These are phyloP conservation scores for Rhizopus sp. DNA, from an alignment of 371 early-diverging fungal species.

Conservation along the genomic window DNA sequence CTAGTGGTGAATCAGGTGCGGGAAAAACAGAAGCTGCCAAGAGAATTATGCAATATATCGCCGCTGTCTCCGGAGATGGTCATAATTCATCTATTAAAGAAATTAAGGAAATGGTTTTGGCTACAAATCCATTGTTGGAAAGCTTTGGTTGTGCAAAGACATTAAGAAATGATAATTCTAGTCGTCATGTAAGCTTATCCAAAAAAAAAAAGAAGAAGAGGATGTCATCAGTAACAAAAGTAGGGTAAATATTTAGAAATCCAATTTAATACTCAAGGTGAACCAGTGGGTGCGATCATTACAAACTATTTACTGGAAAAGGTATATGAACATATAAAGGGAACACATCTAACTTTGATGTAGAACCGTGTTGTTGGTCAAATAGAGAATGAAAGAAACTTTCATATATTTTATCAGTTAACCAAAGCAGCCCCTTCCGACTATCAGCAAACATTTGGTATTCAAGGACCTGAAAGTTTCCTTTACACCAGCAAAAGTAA, in stretches of 20 bases:
- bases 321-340: conserved; percentile 40
- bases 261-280: conserved; percentile 90
- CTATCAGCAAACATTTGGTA: conserved; percentile 74
- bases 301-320: conserved; percentile 99
- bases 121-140: conserved; percentile 97
- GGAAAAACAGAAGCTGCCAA: conserved; percentile 96
- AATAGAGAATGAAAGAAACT: conserved; percentile 94
- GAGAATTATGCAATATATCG: conserved; percentile 96
- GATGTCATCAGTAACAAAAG: not conserved
- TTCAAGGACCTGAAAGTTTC: conserved; percentile 83
- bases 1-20: conserved; percentile 85
- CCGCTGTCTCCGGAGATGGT: conserved; percentile 85
- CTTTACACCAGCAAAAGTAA: conserved; percentile 74
- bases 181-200: conserved; percentile 83
- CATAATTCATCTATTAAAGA: conserved; percentile 80
- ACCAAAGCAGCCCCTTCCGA: conserved; percentile 76
- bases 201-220: not conserved
- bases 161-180: conserved; percentile 97
- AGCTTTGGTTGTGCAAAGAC: conserved; percentile 99
- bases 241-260: conserved; percentile 99
- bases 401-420: conserved; percentile 97
- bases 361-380: conserved; percentile 95
- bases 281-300: conserved; percentile 97
- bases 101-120: conserved; percentile 95
- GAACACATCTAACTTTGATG: not conserved